phyloP scores from a whole-genome alignment of 305 asterid genomes.

The Fraxinus paxiana region DNA sequence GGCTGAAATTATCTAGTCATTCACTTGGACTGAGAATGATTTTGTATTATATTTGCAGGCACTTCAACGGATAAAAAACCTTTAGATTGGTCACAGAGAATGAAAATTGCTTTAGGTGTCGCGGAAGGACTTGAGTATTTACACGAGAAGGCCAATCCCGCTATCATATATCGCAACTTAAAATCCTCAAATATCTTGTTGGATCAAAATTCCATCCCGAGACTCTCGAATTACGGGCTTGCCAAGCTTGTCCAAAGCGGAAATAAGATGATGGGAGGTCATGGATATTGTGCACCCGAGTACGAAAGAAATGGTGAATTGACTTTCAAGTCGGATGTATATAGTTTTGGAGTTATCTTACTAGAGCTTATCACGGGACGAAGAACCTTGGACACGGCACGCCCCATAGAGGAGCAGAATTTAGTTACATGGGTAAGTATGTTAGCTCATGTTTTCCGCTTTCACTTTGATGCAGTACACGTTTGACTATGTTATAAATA shows the following conservation, averaged over 20 bases:
- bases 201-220: conserved; percentile 36
- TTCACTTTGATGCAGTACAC: neutral
- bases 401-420: conserved; percentile 39
- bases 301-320: conserved; percentile 39
- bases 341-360: conserved; percentile 46
- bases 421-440: conserved; percentile 46
- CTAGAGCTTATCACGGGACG: conserved; percentile 56
- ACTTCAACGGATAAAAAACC: conserved; percentile 28
- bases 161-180: conserved; percentile 45
- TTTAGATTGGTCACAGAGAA: conserved; percentile 41
- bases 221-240: conserved; percentile 51
- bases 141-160: conserved; percentile 51
- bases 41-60: conserved; percentile 23
- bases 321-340: conserved; percentile 44
- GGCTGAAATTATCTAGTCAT: neutral
- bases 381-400: conserved; percentile 35
- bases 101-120: conserved; percentile 46
- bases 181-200: conserved; percentile 42
- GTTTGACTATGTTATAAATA: neutral
- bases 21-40: neutral
- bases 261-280: conserved; percentile 33
- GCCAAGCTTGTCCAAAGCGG: conserved; percentile 45
- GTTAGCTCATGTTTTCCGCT: neutral
- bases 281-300: conserved; percentile 52
- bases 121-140: conserved; percentile 50